Evolutionary conservation across 768 basidiomycete genomes (phyloP).

Genomic region (Botryobasidium botryosum): DNA sequence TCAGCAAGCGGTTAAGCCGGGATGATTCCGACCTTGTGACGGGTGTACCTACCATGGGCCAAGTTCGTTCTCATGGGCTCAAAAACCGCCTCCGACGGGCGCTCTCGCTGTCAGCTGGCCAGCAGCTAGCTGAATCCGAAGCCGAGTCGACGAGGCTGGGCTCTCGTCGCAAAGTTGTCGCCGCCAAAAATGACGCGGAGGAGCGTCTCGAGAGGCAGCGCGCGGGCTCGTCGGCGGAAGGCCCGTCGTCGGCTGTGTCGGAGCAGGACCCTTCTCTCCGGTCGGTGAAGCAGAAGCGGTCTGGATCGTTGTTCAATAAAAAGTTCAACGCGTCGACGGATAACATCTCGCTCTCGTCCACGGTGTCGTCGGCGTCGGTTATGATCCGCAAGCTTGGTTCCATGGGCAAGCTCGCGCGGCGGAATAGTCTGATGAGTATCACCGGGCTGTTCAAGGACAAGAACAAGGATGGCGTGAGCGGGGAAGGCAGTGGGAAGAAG

Average conservation of each 20-base stretch:
- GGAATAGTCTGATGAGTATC: conserved; percentile 81
- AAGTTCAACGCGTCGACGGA: conserved; percentile 78
- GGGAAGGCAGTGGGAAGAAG: conserved; percentile 30
- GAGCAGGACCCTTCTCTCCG: conserved; percentile 27
- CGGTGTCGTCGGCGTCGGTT: conserved; percentile 86
- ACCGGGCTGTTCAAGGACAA: conserved; percentile 90
- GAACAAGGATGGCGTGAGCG: conserved; percentile 32
- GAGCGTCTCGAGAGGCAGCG: conserved; percentile 5
- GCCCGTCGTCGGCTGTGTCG: conserved; percentile 12
- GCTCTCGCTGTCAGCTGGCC: conserved; percentile 43
- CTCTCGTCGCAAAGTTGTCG: conserved; percentile 11
- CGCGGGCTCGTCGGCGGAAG: conserved; percentile 12
- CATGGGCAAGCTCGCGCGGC: conserved; percentile 72
- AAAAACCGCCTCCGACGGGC: conserved; percentile 64
- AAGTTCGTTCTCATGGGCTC: conserved; percentile 34
- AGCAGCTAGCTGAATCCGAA: conserved; percentile 31
- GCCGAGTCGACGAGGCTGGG: conserved; percentile 6
- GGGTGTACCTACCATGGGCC: conserved; percentile 4
- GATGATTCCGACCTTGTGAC: conserved; percentile 12
- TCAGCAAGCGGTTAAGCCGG: conserved; percentile 15
- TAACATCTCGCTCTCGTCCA: conserved; percentile 88
- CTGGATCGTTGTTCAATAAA: conserved; percentile 70
- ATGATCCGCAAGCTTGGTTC: conserved; percentile 93
- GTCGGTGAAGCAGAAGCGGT: conserved; percentile 34
- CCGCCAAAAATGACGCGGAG: conserved; percentile 10